Evolutionary conservation across 1,139 yeast genomes (phyloP).

Genomic region (Yamadazyma buinensis): DNA sequence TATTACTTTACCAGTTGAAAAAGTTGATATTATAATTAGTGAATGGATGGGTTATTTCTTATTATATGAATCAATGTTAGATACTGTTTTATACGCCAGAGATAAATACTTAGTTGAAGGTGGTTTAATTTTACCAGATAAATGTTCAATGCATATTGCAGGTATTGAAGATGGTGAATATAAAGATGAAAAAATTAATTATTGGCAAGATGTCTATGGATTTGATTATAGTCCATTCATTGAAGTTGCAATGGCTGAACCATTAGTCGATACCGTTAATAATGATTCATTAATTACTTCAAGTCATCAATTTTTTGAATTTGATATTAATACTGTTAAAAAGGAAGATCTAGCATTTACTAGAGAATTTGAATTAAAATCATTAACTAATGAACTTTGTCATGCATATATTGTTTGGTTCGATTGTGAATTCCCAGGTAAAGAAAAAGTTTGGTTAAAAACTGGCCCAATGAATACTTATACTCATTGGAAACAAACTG

Average conservation of each 20-base stretch:
- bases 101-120: slow-evolving; percentile 83
- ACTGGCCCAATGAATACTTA: slow-evolving; percentile 81
- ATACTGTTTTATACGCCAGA: slow-evolving; percentile 91
- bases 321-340: slow-evolving; percentile 86
- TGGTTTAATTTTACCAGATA: slow-evolving; percentile 94
- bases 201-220: slow-evolving; percentile 97
- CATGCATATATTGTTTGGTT: slow-evolving; percentile 95
- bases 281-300: slow-evolving; percentile 72
- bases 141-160: slow-evolving; percentile 85
- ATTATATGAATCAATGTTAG: slow-evolving; percentile 95
- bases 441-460: slow-evolving; percentile 60
- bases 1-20: slow-evolving; percentile 67
- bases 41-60: slow-evolving; percentile 99
- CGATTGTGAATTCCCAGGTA: slow-evolving; percentile 79
- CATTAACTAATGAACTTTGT: slow-evolving; percentile 73
- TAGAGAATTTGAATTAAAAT: slow-evolving; percentile 61
- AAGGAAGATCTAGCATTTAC: slow-evolving; percentile 79
- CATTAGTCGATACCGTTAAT: slow-evolving; percentile 91
- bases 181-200: slow-evolving; percentile 87
- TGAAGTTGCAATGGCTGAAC: slow-evolving; percentile 83
- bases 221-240: slow-evolving; percentile 80
- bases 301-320: slow-evolving; percentile 65
- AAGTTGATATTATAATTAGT: slow-evolving; percentile 92
- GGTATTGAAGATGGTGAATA: slow-evolving; percentile 94
- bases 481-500: slow-evolving; percentile 98